These are phyloP conservation scores for Durio zibethinus DNA, from an alignment of 345 rosid species.

Conservation along the genomic window DNA sequence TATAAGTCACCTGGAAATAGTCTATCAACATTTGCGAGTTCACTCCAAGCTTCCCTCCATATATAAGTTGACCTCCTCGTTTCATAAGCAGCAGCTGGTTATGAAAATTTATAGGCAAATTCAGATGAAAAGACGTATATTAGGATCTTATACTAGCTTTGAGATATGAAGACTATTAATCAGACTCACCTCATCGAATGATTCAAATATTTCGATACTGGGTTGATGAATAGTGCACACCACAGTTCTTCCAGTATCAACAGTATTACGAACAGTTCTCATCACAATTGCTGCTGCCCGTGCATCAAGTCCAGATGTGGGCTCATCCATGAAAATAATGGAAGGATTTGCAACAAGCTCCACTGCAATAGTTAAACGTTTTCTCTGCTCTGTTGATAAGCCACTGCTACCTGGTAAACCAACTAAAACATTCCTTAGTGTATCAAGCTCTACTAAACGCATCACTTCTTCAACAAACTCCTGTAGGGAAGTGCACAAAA, in stretches of 20 bases:
- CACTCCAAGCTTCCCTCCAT: slow-evolving; percentile 79
- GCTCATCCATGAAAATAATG: slow-evolving; percentile 94
- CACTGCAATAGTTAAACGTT: slow-evolving; percentile 88
- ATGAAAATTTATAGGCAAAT: not conserved
- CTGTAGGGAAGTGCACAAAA: slow-evolving; percentile 35
- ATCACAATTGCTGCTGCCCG: slow-evolving; percentile 97
- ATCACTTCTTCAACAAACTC: slow-evolving; percentile 95
- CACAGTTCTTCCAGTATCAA: slow-evolving; percentile 92
- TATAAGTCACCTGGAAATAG: slow-evolving; percentile 70
- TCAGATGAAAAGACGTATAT: not conserved
- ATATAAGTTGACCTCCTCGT: slow-evolving; percentile 86
- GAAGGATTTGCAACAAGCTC: slow-evolving; percentile 98
- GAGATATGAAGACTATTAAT: not conserved
- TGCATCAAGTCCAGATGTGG: slow-evolving; percentile 96
- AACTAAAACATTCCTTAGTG: slow-evolving; percentile 65
- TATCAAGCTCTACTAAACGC: slow-evolving; percentile 81
- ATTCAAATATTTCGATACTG: slow-evolving; percentile 88
- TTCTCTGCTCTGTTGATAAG: slow-evolving; percentile 91
- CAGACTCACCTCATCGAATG: slow-evolving; percentile 81
- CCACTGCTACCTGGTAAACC: slow-evolving; percentile 87
- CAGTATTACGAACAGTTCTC: slow-evolving; percentile 93
- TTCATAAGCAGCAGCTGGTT: slow-evolving; percentile 91
- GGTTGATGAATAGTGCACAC: slow-evolving; percentile 97
- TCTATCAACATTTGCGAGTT: slow-evolving; percentile 61
- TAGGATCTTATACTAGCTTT: not conserved